Conservation (phyloP, 805 yeast species). For the Cyberlindnera nakhonratchasimensis region DNA sequence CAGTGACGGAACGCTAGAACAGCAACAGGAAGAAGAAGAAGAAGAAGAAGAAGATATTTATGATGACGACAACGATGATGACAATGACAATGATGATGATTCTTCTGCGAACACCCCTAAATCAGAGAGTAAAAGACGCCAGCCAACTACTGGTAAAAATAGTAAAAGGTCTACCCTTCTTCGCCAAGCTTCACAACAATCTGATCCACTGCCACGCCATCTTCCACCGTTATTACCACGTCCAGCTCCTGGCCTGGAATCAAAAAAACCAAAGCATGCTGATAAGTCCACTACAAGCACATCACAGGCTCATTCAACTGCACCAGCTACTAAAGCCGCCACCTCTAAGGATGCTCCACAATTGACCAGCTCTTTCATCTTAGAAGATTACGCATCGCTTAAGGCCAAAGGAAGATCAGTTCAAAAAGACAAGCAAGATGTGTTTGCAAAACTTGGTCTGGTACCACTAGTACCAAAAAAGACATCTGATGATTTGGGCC, state of each 20-base stretch:
- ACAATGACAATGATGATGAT: too few species aligned
- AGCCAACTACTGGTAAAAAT: background rate
- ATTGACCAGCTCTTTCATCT: conserved; percentile 11
- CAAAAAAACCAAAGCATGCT: background rate
- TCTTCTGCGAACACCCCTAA: too few species aligned
- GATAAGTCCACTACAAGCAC: too few species aligned
- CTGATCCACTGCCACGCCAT: background rate
- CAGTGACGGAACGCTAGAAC: too few species aligned
- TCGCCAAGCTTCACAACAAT: background rate
- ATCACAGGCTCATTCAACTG: background rate
- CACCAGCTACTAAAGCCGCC: background rate
- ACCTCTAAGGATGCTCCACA: background rate
- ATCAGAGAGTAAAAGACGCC: too few species aligned
- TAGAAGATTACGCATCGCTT: conserved; percentile 22
- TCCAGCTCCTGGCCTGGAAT: background rate
- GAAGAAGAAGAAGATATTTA: background rate
- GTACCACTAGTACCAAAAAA: conserved; percentile 12
- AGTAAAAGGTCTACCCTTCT: background rate
- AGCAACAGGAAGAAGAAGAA: too few species aligned
- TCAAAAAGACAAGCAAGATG: conserved; percentile 15
- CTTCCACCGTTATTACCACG: background rate
- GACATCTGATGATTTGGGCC: background rate
- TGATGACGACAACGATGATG: too few species aligned
- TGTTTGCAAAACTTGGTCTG: conserved; percentile 14
- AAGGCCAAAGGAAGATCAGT: conserved; percentile 25